phyloP scores from a whole-genome alignment of 1,139 yeast species.

The Protomyces gravidus region DNA sequence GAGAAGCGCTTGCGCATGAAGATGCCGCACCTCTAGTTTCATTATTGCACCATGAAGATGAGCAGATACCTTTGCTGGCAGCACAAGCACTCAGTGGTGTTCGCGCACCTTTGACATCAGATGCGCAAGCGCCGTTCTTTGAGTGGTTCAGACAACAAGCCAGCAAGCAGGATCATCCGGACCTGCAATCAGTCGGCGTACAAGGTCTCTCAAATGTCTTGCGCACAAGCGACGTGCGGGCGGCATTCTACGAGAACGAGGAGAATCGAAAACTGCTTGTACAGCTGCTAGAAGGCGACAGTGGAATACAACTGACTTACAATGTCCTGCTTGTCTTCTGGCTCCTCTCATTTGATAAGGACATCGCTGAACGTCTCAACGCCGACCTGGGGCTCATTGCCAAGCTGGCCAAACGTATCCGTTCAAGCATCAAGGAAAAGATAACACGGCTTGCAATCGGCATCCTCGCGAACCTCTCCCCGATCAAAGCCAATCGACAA shows the following conservation, averaged over 20 bases:
- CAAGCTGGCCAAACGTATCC: constrained; percentile 60
- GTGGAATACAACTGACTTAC: constrained; percentile 74
- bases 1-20: constrained; percentile 35
- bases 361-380: constrained; percentile 51
- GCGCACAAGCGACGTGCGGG: constrained; percentile 56
- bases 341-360: constrained; percentile 71
- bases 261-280: constrained; percentile 56
- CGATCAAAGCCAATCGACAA: constrained; percentile 50
- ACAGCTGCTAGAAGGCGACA: constrained; percentile 48
- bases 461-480: constrained; percentile 50
- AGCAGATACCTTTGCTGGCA: constrained; percentile 41
- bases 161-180: constrained; percentile 44
- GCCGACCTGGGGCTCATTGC: constrained; percentile 46
- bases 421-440: constrained; percentile 85
- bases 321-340: constrained; percentile 72
- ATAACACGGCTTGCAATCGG: constrained; percentile 71
- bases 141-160: constrained; percentile 49
- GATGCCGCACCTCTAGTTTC: constrained; percentile 40
- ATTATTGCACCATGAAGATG: constrained; percentile 39
- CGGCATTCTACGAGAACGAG: constrained; percentile 51
- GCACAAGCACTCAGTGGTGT: constrained; percentile 41
- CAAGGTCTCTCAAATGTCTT: constrained; percentile 64
- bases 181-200: constrained; percentile 60
- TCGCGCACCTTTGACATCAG: constrained; percentile 37
- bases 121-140: constrained; percentile 44